Conservation (phyloP, 441 rosid genomes). For the Erodium trifolium region DNA sequence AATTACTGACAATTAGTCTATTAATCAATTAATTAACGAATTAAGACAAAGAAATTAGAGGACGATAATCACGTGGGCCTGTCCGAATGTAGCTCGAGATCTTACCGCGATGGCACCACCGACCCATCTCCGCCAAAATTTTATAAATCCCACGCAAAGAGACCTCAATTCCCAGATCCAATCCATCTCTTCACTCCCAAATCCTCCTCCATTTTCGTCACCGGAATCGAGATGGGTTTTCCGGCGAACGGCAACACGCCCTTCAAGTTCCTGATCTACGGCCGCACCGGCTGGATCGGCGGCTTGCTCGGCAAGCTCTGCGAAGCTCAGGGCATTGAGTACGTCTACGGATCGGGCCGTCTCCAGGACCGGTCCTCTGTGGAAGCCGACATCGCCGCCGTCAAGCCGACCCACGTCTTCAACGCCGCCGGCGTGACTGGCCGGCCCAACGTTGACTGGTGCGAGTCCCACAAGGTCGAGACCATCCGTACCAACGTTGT, state of each 20-base stretch:
- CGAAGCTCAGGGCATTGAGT: constrained; percentile 46
- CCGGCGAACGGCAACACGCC: constrained; percentile 27
- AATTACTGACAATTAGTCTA: too few relatives aligned
- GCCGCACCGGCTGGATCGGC: constrained; percentile 94
- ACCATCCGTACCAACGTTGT: neutral
- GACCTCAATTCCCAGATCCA: neutral
- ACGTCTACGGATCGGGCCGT: constrained; percentile 67
- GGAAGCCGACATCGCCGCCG: constrained; percentile 46
- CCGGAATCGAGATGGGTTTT: constrained; percentile 37
- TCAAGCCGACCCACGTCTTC: constrained; percentile 67
- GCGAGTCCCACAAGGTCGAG: neutral
- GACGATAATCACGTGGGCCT: too few relatives aligned
- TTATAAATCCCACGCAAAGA: too few relatives aligned
- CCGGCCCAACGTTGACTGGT: neutral
- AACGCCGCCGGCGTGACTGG: constrained; percentile 96
- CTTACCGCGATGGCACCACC: too few relatives aligned
- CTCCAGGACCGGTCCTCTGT: constrained; percentile 69
- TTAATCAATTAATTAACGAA: too few relatives aligned
- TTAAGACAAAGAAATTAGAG: too few relatives aligned
- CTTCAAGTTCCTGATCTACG: constrained; percentile 73
- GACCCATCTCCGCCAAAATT: too few relatives aligned
- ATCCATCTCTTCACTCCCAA: constrained; percentile 1
- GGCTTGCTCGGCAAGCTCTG: constrained; percentile 69
- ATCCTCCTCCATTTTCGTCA: neutral
- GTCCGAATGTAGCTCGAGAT: too few relatives aligned